Percentiles rank a stretch among this genome's conserved stretches.
These are phyloP conservation scores for Jacaranda copaia DNA, from an alignment of 257 asterid genomes.

Conservation along the genomic window DNA sequence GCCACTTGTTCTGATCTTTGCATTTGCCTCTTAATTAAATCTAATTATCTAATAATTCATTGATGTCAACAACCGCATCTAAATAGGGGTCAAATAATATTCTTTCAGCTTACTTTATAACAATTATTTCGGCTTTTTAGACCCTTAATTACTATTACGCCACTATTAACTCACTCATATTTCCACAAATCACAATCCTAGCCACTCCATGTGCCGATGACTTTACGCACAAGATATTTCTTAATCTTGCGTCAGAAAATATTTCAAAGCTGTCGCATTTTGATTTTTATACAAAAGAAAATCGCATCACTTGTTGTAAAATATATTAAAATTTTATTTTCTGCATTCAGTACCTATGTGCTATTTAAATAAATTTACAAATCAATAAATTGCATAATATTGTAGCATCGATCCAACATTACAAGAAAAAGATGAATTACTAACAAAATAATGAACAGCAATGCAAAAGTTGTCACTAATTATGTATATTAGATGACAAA, in stretches of 20 bases:
- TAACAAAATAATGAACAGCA: no score
- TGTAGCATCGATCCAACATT: no score
- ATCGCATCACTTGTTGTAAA: background rate
- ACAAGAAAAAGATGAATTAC: no score
- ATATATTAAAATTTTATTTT: no score
- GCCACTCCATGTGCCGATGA: background rate
- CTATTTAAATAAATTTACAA: no score
- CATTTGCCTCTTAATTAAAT: slow-evolving; percentile 28
- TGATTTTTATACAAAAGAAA: background rate
- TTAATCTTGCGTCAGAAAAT: background rate
- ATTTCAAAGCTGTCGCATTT: background rate
- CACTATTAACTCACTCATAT: slow-evolving; percentile 14
- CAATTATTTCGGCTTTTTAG: background rate
- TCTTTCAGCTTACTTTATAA: slow-evolving; percentile 23
- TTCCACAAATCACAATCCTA: background rate
- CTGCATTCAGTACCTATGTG: no score
- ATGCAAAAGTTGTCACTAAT: no score
- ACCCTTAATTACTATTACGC: background rate
- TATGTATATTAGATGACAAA: no score
- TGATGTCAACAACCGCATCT: slow-evolving; percentile 37
- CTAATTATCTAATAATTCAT: background rate
- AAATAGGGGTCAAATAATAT: slow-evolving; percentile 36
- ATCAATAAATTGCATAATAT: no score
- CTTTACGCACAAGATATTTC: background rate
- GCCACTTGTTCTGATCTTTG: slow-evolving; percentile 32